These are phyloP conservation scores for Yarrowia divulgata DNA, from an alignment of 805 yeast species.

Conservation along the genomic window DNA sequence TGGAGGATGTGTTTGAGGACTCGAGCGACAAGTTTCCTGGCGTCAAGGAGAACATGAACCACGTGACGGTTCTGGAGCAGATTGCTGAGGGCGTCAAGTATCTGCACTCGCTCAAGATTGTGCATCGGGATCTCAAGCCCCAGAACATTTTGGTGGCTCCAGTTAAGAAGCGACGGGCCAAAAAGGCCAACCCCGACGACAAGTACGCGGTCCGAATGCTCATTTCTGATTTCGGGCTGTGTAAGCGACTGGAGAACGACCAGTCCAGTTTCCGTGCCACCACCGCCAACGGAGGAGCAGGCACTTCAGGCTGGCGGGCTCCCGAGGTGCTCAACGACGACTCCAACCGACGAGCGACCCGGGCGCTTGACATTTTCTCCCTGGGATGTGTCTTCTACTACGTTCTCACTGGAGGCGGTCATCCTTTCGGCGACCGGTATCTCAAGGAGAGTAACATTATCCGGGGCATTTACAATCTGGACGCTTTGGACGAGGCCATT, in stretches of 20 bases:
- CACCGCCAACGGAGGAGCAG: constrained; percentile 84
- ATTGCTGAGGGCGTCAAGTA: constrained; percentile 45
- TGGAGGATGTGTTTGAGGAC: constrained; percentile 74
- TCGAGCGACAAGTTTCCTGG: constrained; percentile 53
- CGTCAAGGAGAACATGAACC: constrained; percentile 55
- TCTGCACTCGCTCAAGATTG: constrained; percentile 48
- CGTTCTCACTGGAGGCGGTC: constrained; percentile 79
- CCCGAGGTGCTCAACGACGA: constrained; percentile 64
- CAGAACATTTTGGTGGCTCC: constrained; percentile 68
- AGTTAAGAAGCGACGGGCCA: constrained; percentile 44
- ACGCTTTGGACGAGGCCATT: constrained; percentile 53
- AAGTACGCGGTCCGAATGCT: constrained; percentile 65
- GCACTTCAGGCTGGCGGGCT: constrained; percentile 98
- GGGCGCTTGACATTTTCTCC: constrained; percentile 92
- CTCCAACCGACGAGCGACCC: constrained; percentile 68
- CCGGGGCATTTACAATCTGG: constrained; percentile 60
- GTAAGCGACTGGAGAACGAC: constrained; percentile 88
- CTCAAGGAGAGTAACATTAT: constrained; percentile 84
- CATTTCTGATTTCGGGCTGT: constrained; percentile 94
- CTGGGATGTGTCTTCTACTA: constrained; percentile 94
- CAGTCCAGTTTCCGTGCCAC: constrained; percentile 94
- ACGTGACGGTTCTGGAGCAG: constrained; percentile 53
- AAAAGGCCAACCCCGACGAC: constrained; percentile 42
- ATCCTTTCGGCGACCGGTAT: constrained; percentile 95
- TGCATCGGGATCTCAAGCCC: constrained; percentile 64